phyloP scores from a whole-genome alignment of 768 basidiomycete genomes.

The Podaxis sp. region DNA sequence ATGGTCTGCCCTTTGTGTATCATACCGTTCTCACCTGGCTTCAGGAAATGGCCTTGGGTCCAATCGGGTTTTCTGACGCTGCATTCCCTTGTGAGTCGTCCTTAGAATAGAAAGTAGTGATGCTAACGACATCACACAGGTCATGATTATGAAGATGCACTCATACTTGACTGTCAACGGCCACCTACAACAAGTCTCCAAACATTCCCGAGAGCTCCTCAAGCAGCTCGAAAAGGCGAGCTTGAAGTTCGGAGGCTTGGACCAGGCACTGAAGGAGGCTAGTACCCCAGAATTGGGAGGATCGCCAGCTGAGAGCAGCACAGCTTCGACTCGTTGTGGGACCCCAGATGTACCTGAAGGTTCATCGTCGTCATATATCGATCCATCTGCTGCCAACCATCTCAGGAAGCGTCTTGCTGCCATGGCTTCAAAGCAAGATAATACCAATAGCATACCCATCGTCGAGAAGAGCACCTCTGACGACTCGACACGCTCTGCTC shows the following conservation, averaged over 20 bases:
- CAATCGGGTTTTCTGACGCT: conserved; percentile 88
- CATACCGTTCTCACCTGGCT: not conserved
- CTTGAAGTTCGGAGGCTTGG: conserved; percentile 60
- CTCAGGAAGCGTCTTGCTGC: conserved; percentile 55
- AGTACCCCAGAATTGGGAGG: conserved; percentile 30
- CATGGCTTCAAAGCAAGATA: conserved; percentile 27
- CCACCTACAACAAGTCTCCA: conserved; percentile 55
- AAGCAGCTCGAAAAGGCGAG: conserved; percentile 43
- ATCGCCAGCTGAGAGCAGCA: conserved; percentile 18
- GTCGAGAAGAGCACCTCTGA: not conserved
- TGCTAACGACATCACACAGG: conserved; percentile 27
- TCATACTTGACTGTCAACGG: conserved; percentile 91
- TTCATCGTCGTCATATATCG: conserved; percentile 46
- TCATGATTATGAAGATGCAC: conserved; percentile 95
- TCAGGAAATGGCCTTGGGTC: conserved; percentile 96
- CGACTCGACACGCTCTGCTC: not conserved
- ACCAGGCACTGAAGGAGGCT: conserved; percentile 52
- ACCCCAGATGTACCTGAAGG: conserved; percentile 44
- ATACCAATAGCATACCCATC: conserved; percentile 12
- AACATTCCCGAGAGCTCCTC: conserved; percentile 41
- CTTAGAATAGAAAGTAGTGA: not conserved
- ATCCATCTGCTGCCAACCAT: conserved; percentile 44
- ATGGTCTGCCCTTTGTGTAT: not conserved
- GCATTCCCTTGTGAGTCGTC: conserved; percentile 67
- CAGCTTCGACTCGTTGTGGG: conserved; percentile 29